Base-by-base conservation (phyloP, 2,329 filamentous ascomycete genomes). In the Beauveria asiatica region DNA sequence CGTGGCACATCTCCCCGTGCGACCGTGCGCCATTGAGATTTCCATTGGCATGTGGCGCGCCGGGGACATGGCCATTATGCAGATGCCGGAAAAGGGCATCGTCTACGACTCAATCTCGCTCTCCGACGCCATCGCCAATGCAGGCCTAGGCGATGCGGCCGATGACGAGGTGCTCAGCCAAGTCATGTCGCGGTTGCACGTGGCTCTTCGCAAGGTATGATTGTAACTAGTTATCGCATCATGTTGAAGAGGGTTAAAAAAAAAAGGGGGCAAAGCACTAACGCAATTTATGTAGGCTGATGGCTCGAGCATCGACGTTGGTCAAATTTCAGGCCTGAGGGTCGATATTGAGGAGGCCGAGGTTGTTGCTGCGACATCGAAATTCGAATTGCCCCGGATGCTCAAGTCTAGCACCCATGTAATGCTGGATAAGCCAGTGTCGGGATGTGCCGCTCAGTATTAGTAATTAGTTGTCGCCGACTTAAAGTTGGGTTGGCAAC, bases 151-250 rank as follows among this genome's bases (percentile, higher is more conserved):
- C 19, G 7, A 37, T 3, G 10, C 19, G 16, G 7, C 48, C 2
- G 27, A 27, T 10, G 41, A 39, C 16, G 48, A 53, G 19, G 2
- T 59, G 25, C n/a, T 53, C n/a, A 39, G 30, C 37, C 39, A 53
- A 19, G 25, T 59, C 19, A 17, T 23, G 17, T 33, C 57, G 13
- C 39, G 41, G 5, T 19, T 59, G 23, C 39, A 46, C 10, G 49
- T 53, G 13, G 42, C n/a, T 17, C 57, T 59, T 45, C 48, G 48
- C 57, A 59, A 44, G 57, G 57, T 59, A 53, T 23, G 55, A 27
- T 17, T 19, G 42, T 5, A n/a, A n/a, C n/a, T n/a, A n/a, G n/a
- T n/a, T n/a, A 13, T 41, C 21, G 39, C 13, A 16, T 52, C n/a
- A 23, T 52, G 2, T 41, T n/a, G n/a, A 5, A n/a, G 25, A 16